Evolutionary conservation across 345 rosid genomes (phyloP).

Genomic region (Camelina neglecta): DNA sequence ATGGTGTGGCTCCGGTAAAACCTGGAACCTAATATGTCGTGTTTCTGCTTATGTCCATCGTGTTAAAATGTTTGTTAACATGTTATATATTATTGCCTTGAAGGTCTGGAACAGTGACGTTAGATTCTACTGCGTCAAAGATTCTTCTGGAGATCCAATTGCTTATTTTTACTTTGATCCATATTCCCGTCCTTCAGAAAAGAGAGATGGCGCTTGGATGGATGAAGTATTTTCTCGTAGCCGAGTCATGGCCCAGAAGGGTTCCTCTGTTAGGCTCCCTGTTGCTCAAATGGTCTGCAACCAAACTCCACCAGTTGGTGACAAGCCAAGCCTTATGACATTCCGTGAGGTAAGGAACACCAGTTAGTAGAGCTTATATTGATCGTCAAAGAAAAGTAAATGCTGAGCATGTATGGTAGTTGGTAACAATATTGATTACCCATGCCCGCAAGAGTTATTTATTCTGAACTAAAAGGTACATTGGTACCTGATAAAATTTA

Average conservation of each 20-base stretch:
- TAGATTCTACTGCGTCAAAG: conserved; percentile 79
- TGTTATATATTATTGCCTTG: conserved; percentile 36
- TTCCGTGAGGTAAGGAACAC: conserved; percentile 70
- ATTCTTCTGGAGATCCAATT: conserved; percentile 73
- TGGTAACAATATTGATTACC: conserved; percentile 1
- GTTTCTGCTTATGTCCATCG: conserved; percentile 8
- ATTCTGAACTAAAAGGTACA: neutral
- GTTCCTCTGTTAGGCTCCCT: conserved; percentile 47
- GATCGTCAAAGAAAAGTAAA: conserved; percentile 4
- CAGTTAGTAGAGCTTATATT: conserved; percentile 19
- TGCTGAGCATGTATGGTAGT: conserved; percentile 11
- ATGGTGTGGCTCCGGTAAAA: conserved; percentile 88
- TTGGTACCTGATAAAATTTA: neutral
- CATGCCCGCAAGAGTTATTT: conserved; percentile 12
- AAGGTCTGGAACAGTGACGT: conserved; percentile 94
- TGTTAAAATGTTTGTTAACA: conserved; percentile 26
- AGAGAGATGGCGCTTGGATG: conserved; percentile 95
- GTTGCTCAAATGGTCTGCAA: conserved; percentile 97
- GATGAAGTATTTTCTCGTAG: conserved; percentile 86
- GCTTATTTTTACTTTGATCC: conserved; percentile 98
- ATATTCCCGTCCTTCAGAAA: conserved; percentile 93
- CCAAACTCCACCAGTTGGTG: conserved; percentile 94
- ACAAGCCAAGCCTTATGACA: conserved; percentile 97
- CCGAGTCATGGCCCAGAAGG: conserved; percentile 52
- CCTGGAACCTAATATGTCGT: conserved; percentile 26